Base-by-base conservation (phyloP, 2,329 filamentous ascomycete species). In the Lachnellula arida region DNA sequence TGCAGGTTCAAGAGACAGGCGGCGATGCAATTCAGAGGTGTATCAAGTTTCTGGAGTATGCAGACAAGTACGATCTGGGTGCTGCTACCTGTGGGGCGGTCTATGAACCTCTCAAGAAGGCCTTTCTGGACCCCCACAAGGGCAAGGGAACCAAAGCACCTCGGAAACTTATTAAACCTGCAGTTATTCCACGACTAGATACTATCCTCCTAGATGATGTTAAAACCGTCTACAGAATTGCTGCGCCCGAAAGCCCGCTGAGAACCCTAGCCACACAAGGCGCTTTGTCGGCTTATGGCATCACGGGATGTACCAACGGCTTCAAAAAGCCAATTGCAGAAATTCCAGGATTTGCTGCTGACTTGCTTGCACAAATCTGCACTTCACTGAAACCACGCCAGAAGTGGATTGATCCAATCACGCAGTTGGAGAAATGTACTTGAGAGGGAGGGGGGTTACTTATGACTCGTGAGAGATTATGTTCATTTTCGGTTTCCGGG, bases 301-400 rank as follows among this genome's bases (percentile, higher is more conserved):
- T 46, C 2, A 7, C 35, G 5, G 19, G 34, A 15, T 43, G 25
- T 7, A 14, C 14, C 22, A 5, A 12, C 2, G 14, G 22, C 19
- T 37, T 22, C 14, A 12, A 49, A 6, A 32, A 55, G 7, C 48
- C 54, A n/a, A 34, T 40, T 17, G 14, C 51, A 19, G 46, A 54
- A 15, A 43, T 58, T 28, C 25, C 46, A 1, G 59, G 53, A n/a
- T 60, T 54, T 51, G 55, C 59, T 6, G n/a, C 19, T 9, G 54
- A 59, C 11, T 28, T 60, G 23, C 51, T 60, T 17, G 17, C 25
- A 14, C 47, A 51, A 37, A 35, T 56, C 22, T 47, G 48, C 17
- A 39, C 40, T 39, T 34, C 43, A 12, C 28, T 55, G 2, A 19
- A 40, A 1, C 17, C 46, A 23, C n/a, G 28, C 5, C 34, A 28